Evolutionary conservation across 306 rosid species (phyloP), one percentile per base, ranked within the genome.

Genomic region (Citrullus colocynthis): DNA sequence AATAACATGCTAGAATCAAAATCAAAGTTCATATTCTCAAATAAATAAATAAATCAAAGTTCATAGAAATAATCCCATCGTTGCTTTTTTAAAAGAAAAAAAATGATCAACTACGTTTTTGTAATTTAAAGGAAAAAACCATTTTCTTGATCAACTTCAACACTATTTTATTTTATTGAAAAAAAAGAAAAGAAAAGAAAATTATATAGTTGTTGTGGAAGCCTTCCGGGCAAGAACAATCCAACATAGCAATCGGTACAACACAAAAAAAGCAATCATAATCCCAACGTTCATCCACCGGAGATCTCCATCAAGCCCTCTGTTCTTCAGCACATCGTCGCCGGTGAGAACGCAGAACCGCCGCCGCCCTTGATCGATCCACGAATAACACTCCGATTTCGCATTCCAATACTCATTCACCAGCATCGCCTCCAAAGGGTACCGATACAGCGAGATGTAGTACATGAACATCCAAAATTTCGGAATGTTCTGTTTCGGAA

Each of bases 381-480:
- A 81, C 20, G 83, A 78, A 71, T 85, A 85, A 44, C 91, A 88
- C 78, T 85, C 80, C 10, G 60, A 72, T 77, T 72, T 76, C 79
- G 64, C 80, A 58, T 80, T 78, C 98, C 96, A 92, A 42, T 92
- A 94, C 86, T 94, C 98, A 69, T 94, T 94, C 57, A 85, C 88
- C 12, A 92, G 85, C 66, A 94, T 76, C 4, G 93, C 85, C 83
- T 94, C 98, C 83, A 94, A 81, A 1, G 98, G 97, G 85, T 92
- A 94, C 79, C 89, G 88, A 82, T 94, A 94, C 32, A 94, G 86
- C 0, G 98, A 94, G 63, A 94, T 96, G 49, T 92, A 94, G 88
- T 94, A 92, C 98, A 94, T 90, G 80, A 94, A 94, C 49, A 92
- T 79, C 98, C 98, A 94, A 58, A 86, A 89, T 15, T 87, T 92